Percentiles rank a stretch among this genome's conserved stretches.
Conservation (phyloP, 2,329 filamentous ascomycete species). For the Teratosphaeria destructans region DNA sequence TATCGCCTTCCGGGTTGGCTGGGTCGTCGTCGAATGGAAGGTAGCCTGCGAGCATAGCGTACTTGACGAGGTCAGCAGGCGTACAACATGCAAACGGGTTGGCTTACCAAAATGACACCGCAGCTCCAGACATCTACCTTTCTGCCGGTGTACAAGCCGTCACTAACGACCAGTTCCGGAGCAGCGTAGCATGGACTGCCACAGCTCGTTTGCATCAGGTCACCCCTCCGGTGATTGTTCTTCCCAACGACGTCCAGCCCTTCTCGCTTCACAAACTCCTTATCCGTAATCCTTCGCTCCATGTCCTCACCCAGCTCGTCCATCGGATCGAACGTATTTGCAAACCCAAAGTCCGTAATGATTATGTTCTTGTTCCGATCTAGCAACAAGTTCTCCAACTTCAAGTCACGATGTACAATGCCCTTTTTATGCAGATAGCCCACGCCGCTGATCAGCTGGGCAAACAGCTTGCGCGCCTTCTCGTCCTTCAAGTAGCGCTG, state of each 20-base stretch:
- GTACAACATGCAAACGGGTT: background rate
- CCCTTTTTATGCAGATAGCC: constrained; percentile 98
- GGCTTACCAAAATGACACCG: constrained; percentile 86
- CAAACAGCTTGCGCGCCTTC: constrained; percentile 80
- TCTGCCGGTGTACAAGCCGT: constrained; percentile 90
- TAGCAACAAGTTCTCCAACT: constrained; percentile 87
- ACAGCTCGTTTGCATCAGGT: constrained; percentile 98
- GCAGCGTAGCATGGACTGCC: constrained; percentile 97
- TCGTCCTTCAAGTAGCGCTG: constrained; percentile 94
- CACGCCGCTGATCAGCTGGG: constrained; percentile 90
- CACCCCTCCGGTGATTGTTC: constrained; percentile 60
- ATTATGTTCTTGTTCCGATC: constrained; percentile 98
- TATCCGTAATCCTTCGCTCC: constrained; percentile 75
- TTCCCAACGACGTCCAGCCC: constrained; percentile 71
- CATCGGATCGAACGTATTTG: constrained; percentile 84
- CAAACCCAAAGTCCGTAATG: constrained; percentile 98
- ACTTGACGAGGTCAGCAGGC: constrained; percentile 45
- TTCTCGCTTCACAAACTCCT: constrained; percentile 76
- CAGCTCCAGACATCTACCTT: constrained; percentile 99
- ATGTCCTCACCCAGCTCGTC: constrained; percentile 87
- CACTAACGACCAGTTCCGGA: constrained; percentile 91
- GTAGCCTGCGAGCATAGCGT: constrained; percentile 97
- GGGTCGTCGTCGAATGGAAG: constrained; percentile 97
- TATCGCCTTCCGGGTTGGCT: constrained; percentile 95
- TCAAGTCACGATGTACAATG: constrained; percentile 93